These are phyloP conservation scores for Mortierella sp. DNA, from an alignment of 371 early-diverging fungal species.

Conservation along the genomic window DNA sequence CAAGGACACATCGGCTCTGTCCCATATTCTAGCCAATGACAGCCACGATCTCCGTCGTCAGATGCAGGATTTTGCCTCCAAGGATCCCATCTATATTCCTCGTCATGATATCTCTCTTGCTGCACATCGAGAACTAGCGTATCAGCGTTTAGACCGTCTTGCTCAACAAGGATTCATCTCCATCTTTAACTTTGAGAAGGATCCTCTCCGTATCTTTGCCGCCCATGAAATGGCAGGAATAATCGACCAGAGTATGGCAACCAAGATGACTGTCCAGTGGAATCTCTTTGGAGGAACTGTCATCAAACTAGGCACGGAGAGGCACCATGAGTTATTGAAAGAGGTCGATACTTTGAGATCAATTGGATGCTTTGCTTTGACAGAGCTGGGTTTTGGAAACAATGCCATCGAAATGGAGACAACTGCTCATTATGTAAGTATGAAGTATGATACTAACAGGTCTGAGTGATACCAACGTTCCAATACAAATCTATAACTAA, in stretches of 20 bases:
- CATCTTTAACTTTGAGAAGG: conserved; percentile 77
- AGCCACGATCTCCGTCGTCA: conserved; percentile 29
- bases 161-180: conserved; percentile 70
- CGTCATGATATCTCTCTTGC: conserved; percentile 67
- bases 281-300: conserved; percentile 77
- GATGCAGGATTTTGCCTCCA: conserved; percentile 36
- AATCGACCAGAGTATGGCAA: conserved; percentile 76
- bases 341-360: conserved; percentile 68
- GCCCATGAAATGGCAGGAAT: conserved; percentile 79
- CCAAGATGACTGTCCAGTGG: conserved; percentile 70
- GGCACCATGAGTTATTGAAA: conserved; percentile 71
- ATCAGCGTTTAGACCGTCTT: conserved; percentile 67
- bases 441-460: neutral
- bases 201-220: conserved; percentile 80
- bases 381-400: conserved; percentile 82
- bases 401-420: conserved; percentile 85
- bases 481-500: no score
- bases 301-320: conserved; percentile 77
- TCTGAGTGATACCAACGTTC: conserved; percentile 56
- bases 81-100: conserved; percentile 65
- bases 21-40: conserved; percentile 23
- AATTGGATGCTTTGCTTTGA: conserved; percentile 80
- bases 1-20: conserved; percentile 11
- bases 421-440: conserved; percentile 64
- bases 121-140: conserved; percentile 71